A percentile compares a stretch with the other conserved stretches of the same genome.
These are phyloP conservation scores for Coniochaeta prunicola DNA, from an alignment of 2,329 filamentous ascomycete genomes.

Conservation along the genomic window DNA sequence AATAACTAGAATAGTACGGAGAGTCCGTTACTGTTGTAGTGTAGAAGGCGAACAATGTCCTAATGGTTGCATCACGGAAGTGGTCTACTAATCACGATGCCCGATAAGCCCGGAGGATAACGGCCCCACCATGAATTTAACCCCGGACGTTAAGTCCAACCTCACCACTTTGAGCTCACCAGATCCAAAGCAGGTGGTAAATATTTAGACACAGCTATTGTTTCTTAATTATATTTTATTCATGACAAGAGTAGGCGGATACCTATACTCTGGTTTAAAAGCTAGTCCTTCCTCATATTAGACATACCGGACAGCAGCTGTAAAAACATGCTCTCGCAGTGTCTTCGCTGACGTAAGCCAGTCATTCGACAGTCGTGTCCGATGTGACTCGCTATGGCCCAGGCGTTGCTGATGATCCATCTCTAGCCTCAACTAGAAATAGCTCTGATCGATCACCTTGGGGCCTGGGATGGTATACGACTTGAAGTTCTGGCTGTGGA, in stretches of 20 bases:
- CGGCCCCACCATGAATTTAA: not conserved
- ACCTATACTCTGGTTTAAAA: not conserved
- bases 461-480: constrained; percentile 31
- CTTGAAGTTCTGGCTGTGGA: constrained; percentile 25
- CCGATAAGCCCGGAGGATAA: not conserved
- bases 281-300: not conserved
- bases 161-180: no score
- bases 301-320: not conserved
- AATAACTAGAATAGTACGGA: not conserved
- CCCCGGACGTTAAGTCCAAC: not conserved
- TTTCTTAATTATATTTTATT: no score
- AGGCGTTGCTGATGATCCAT: not conserved
- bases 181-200: no score
- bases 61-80: not conserved
- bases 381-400: not conserved
- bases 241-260: not conserved
- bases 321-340: not conserved
- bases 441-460: constrained; percentile 18
- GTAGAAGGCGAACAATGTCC: not conserved
- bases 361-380: not conserved
- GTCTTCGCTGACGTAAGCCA: not conserved
- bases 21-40: not conserved
- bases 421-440: constrained; percentile 9
- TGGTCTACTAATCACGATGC: not conserved
- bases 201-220: no score